A percentile compares a stretch with the other conserved stretches of the same genome.
phyloP scores from a whole-genome alignment of 2,329 filamentous ascomycete species.

The Leptographium flavum region DNA sequence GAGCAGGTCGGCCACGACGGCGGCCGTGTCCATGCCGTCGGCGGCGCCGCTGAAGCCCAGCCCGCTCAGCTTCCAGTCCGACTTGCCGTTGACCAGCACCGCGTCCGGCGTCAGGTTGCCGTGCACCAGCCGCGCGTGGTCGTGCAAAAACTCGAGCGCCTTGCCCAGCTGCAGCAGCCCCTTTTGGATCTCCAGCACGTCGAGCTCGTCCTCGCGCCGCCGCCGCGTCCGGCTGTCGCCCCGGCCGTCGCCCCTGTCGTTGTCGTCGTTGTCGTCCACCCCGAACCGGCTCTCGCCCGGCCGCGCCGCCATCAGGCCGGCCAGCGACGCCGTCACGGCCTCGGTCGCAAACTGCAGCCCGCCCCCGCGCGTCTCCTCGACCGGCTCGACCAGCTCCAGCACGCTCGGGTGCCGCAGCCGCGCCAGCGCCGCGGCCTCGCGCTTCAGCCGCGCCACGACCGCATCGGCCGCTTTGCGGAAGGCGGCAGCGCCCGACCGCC shows the following conservation, averaged over 20 bases:
- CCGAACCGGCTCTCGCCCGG: slow-evolving; percentile 41
- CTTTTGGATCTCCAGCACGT: slow-evolving; percentile 96
- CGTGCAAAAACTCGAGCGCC: slow-evolving; percentile 15
- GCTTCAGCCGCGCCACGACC: slow-evolving; percentile 78
- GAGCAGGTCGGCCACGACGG: slow-evolving; percentile 52
- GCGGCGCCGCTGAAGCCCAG: slow-evolving; percentile 74
- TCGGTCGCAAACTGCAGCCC: slow-evolving; percentile 95
- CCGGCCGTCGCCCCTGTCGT: slow-evolving; percentile 40
- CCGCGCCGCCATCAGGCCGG: slow-evolving; percentile 66
- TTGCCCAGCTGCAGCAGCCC: slow-evolving; percentile 64
- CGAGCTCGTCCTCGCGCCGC: slow-evolving; percentile 76
- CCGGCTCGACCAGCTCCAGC: slow-evolving; percentile 82
- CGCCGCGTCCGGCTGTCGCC: slow-evolving; percentile 60
- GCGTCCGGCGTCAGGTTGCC: slow-evolving; percentile 90
- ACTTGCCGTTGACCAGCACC: slow-evolving; percentile 91
- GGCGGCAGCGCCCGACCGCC: slow-evolving; percentile 37
- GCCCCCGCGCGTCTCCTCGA: slow-evolving; percentile 84
- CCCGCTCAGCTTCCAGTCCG: slow-evolving; percentile 98
- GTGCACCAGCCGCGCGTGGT: slow-evolving; percentile 50
- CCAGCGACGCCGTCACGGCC: slow-evolving; percentile 75
- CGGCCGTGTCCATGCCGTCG: slow-evolving; percentile 31
- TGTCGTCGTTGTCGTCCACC: slow-evolving; percentile 64
- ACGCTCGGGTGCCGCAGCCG: slow-evolving; percentile 82
- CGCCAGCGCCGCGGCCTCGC: slow-evolving; percentile 79
- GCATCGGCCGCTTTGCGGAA: slow-evolving; percentile 64